These are phyloP conservation scores for Esteya vermicola DNA, from an alignment of 2,329 filamentous ascomycete genomes.

Conservation along the genomic window DNA sequence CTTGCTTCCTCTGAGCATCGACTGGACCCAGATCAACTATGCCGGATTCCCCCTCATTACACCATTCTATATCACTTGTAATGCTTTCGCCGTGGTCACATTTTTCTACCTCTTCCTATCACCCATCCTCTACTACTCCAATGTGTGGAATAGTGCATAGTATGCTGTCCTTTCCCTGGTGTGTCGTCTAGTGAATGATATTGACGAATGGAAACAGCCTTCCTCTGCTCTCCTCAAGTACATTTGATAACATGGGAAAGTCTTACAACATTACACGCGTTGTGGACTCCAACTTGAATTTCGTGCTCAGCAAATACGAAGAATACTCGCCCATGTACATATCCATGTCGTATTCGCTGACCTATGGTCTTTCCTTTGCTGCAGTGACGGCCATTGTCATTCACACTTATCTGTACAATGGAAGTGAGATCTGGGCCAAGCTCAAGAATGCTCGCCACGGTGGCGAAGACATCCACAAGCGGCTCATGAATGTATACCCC, in stretches of 20 bases:
- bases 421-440: constrained; percentile 34
- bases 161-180: not conserved
- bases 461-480: constrained; percentile 25
- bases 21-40: constrained; percentile 9
- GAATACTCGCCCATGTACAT: constrained; percentile 38
- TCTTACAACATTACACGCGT: constrained; percentile 32
- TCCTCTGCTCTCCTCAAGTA: constrained; percentile 36
- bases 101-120: constrained; percentile 41
- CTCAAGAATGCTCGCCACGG: constrained; percentile 20
- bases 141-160: constrained; percentile 40
- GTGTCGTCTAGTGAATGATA: not conserved
- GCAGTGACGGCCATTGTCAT: constrained; percentile 38
- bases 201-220: constrained; percentile 13
- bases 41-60: constrained; percentile 4
- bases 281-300: constrained; percentile 28
- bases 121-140: constrained; percentile 42
- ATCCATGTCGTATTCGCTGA: constrained; percentile 30
- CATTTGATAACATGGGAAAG: constrained; percentile 33
- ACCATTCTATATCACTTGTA: constrained; percentile 46
- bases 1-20: constrained; percentile 6
- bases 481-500: constrained; percentile 28
- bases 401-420: constrained; percentile 36
- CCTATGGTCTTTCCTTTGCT: constrained; percentile 43
- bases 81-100: constrained; percentile 41
- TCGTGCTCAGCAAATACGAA: constrained; percentile 31